Evolutionary conservation across 129 eudicot species (phyloP).

Genomic region (Saussurea involucrata): DNA sequence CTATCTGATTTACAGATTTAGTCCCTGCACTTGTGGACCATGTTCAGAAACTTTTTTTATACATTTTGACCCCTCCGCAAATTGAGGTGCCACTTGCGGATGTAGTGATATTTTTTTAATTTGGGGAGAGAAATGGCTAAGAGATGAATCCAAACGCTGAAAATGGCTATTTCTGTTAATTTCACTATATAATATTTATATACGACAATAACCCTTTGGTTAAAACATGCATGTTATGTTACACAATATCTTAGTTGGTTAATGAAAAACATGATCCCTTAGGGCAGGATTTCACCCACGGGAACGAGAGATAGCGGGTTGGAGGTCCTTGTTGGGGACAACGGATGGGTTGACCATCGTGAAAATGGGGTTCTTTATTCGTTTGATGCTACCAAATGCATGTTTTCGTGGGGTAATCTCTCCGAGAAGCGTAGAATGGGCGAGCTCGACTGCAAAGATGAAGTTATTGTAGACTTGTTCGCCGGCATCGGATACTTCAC

Average conservation of each 20-base stretch:
- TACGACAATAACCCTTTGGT: background rate
- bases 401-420: constrained; percentile 99
- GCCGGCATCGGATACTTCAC: constrained; percentile 94
- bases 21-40: no score
- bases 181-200: no score
- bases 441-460: constrained; percentile 64
- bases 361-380: constrained; percentile 93
- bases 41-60: no score
- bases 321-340: constrained; percentile 85
- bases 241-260: constrained; percentile 3
- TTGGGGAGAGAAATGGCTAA: no score
- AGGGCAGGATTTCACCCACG: constrained; percentile 81
- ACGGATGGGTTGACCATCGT: constrained; percentile 93
- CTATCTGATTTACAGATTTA: no score
- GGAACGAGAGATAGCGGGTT: constrained; percentile 90
- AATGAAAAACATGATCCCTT: constrained; percentile 12
- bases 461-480: constrained; percentile 87
- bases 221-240: background rate
- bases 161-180: no score
- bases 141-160: no score
- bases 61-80: no score
- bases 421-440: constrained; percentile 96
- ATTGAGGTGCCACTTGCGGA: no score
- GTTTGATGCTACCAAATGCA: constrained; percentile 95
- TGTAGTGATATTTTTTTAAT: no score